Evolutionary conservation across 2,329 filamentous ascomycete genomes (phyloP).

Genomic region (Talaromyces pinophilus): DNA sequence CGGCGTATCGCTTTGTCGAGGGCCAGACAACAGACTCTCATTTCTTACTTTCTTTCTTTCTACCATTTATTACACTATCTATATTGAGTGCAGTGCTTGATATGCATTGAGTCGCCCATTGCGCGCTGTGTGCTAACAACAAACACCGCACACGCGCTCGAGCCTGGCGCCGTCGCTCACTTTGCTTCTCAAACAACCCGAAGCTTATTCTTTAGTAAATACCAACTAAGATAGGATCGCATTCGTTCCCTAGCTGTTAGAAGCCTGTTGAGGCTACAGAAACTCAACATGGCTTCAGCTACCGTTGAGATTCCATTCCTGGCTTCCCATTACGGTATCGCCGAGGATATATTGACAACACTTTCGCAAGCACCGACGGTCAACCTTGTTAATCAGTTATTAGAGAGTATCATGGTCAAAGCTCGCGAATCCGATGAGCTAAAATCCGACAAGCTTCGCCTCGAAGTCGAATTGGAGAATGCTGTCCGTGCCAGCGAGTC

Average conservation of each 20-base stretch:
- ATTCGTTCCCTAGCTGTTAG: not conserved
- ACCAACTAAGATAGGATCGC: not conserved
- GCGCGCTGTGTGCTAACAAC: constrained; percentile 17
- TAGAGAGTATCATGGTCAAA: constrained; percentile 73
- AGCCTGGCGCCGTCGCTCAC: not conserved
- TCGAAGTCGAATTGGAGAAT: constrained; percentile 92
- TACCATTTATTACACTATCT: constrained; percentile 20
- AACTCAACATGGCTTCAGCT: constrained; percentile 54
- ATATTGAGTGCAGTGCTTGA: constrained; percentile 7
- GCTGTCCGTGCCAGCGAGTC: constrained; percentile 80
- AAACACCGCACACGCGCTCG: constrained; percentile 17
- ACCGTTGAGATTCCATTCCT: constrained; percentile 61
- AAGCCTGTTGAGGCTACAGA: constrained; percentile 22
- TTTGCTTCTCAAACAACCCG: not conserved
- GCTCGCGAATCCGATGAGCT: constrained; percentile 80
- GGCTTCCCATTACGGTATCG: constrained; percentile 59
- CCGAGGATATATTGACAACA: constrained; percentile 57
- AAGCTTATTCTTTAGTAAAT: not conserved
- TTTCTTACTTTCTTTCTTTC: constrained; percentile 25
- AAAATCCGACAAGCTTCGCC: constrained; percentile 81
- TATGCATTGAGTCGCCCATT: constrained; percentile 15
- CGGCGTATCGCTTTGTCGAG: constrained; percentile 22
- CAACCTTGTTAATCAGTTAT: constrained; percentile 73
- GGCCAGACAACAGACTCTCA: constrained; percentile 11
- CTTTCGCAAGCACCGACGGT: constrained; percentile 64